These are phyloP conservation scores for Penicillium lividum DNA, from an alignment of 495 filamentous ascomycete genomes.

Conservation along the genomic window DNA sequence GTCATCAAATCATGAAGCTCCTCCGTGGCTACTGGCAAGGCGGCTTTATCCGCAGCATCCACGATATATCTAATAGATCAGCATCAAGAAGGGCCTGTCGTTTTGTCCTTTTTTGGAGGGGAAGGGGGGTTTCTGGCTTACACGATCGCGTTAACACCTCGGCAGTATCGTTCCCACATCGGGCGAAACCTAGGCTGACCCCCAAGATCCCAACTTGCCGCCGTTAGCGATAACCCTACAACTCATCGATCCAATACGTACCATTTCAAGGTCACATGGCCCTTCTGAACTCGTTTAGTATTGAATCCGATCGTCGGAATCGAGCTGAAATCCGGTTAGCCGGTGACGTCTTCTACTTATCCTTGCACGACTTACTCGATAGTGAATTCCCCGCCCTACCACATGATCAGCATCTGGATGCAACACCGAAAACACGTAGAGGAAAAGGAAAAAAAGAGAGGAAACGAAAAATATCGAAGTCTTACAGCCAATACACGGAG, in stretches of 20 bases:
- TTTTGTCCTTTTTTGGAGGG: not conserved
- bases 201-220: constrained; percentile 84
- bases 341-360: constrained; percentile 12
- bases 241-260: constrained; percentile 33
- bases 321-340: constrained; percentile 66
- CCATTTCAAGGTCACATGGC: constrained; percentile 98
- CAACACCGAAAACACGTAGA: constrained; percentile 1
- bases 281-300: constrained; percentile 97
- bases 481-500: constrained; percentile 91
- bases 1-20: constrained; percentile 87
- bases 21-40: constrained; percentile 84
- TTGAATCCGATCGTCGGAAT: constrained; percentile 99
- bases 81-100: not conserved
- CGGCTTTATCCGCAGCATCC: constrained; percentile 79
- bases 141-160: constrained; percentile 97
- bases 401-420: constrained; percentile 28
- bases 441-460: not conserved
- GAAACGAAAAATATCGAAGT: constrained; percentile 18
- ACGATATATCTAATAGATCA: constrained; percentile 72
- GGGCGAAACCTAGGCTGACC: constrained; percentile 95
- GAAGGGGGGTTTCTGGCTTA: constrained; percentile 36
- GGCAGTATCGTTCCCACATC: constrained; percentile 99
- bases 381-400: constrained; percentile 95
- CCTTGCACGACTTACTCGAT: constrained; percentile 77
- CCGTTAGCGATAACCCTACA: constrained; percentile 13